Evolutionary conservation across 371 early-diverging fungal species (phyloP).

Genomic region (Rhizopus microsporus): DNA sequence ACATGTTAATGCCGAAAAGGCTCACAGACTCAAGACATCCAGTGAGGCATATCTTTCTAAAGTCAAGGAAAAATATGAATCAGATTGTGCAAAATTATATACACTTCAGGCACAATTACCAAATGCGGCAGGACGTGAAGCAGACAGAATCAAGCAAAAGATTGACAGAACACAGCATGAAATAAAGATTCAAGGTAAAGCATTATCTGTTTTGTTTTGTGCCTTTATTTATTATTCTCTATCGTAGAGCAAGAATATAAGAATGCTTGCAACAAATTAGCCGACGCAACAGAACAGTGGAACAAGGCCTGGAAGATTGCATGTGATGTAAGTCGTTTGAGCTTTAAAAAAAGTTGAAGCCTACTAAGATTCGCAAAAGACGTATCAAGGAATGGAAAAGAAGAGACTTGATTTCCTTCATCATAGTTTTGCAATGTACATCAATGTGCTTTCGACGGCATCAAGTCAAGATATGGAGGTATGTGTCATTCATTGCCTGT

Average conservation of each 20-base stretch:
- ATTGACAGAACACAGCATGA: slow-evolving; percentile 40
- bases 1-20: slow-evolving; percentile 56
- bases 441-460: slow-evolving; percentile 80
- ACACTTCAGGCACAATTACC: slow-evolving; percentile 41
- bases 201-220: background rate
- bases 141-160: slow-evolving; percentile 37
- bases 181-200: slow-evolving; percentile 36
- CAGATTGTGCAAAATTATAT: slow-evolving; percentile 54
- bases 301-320: slow-evolving; percentile 66
- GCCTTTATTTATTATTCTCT: background rate
- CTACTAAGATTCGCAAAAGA: slow-evolving; percentile 27
- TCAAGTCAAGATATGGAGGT: slow-evolving; percentile 91
- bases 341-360: background rate
- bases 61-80: slow-evolving; percentile 73
- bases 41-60: slow-evolving; percentile 35
- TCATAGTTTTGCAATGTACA: slow-evolving; percentile 78
- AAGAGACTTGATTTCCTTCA: slow-evolving; percentile 86
- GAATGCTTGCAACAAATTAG: slow-evolving; percentile 60
- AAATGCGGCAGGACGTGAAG: slow-evolving; percentile 28
- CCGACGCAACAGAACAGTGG: slow-evolving; percentile 74
- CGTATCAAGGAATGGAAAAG: slow-evolving; percentile 87
- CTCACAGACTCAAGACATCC: slow-evolving; percentile 56
- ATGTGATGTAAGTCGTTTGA: slow-evolving; percentile 60
- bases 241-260: slow-evolving; percentile 69
- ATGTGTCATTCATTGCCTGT: slow-evolving; percentile 4